Percentiles rank a stretch among this genome's conserved stretches.
Conservation (phyloP, 257 asterid genomes). For the Linderniella brevidens region DNA sequence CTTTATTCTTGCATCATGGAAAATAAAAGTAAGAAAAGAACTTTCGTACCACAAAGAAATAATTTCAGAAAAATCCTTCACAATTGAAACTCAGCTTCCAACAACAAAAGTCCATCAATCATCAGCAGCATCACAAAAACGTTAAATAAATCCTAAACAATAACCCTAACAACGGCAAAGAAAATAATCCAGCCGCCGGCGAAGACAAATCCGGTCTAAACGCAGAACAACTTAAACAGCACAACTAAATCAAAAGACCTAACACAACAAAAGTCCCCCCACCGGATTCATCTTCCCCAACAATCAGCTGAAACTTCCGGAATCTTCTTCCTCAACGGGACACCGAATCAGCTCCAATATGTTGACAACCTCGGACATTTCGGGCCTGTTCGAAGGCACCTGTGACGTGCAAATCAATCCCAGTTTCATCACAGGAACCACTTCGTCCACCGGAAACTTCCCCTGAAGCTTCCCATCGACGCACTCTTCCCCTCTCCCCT, state of each 20-base stretch:
- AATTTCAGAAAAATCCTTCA: not conserved
- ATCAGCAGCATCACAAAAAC: no score
- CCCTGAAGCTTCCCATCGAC: slow-evolving; percentile 53
- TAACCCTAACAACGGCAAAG: no score
- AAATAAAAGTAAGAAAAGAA: not conserved
- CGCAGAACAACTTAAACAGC: no score
- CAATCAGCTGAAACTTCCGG: slow-evolving; percentile 14
- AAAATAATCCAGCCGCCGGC: slow-evolving; percentile 4
- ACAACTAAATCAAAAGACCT: slow-evolving; percentile 9
- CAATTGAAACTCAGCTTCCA: not conserved
- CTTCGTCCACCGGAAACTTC: slow-evolving; percentile 56
- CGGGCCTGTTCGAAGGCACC: slow-evolving; percentile 74
- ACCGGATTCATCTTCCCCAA: slow-evolving; percentile 59
- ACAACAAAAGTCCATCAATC: not conserved
- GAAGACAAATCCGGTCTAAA: slow-evolving; percentile 17
- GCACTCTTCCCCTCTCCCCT: slow-evolving; percentile 58
- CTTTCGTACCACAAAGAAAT: no score
- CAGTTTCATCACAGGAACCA: slow-evolving; percentile 53
- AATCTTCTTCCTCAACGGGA: slow-evolving; percentile 31
- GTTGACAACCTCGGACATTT: slow-evolving; percentile 73
- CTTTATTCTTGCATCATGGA: no score
- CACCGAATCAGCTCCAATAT: slow-evolving; percentile 66
- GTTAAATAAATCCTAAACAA: no score
- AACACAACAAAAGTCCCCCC: slow-evolving; percentile 12
- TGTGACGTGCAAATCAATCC: slow-evolving; percentile 74